Base-by-base conservation (phyloP, 2,329 filamentous ascomycete species). In the Trichoderma sp. region DNA sequence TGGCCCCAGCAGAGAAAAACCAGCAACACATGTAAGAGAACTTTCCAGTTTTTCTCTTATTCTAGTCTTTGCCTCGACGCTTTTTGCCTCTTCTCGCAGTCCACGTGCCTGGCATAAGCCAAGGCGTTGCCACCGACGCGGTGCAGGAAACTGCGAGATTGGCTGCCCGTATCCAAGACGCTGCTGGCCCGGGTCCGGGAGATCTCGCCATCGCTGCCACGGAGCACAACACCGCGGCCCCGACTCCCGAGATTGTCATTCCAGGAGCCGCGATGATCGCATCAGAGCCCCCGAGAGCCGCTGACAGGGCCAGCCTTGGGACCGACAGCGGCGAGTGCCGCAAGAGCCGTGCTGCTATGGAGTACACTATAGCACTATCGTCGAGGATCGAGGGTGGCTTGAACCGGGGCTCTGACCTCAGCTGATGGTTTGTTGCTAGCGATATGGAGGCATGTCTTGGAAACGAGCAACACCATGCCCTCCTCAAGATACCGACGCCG, bases 171-270 rank as follows among this genome's bases (percentile, higher is more conserved):
- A 27, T 58, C 32, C 34, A 39, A 22, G 42, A n/a, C n/a, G 34
- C 39, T 32, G 48, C n/a, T 13, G 25, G n/a, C 37, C 12, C 27
- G 50, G 35, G 17, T 7, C 50, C 35, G 61, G 29, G 13, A n/a
- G 29, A 65, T 57, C 63, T 65, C 63, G 63, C 52, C 63, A 65
- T 65, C 63, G 63, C 29, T 34, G 27, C 63, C 37, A 34, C 19
- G 63, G 37, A 65, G 63, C 63, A 65, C 63, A 65, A 65, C 63
- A 65, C 50, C 63, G 63, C 63, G 15, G 63, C 63, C n/a, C 61
- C 63, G 63, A 57, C 13, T 65, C 50, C 63, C 63, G 63, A 57
- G 29, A 63, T 56, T 56, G 19, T 37, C 63, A 34, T 42, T 48
- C 63, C 52, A 56, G 50, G 37, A 65, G 63, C 63, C 52, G 63